Base-by-base conservation (phyloP, 306 rosid genomes). In the Arachis stenosperma region DNA sequence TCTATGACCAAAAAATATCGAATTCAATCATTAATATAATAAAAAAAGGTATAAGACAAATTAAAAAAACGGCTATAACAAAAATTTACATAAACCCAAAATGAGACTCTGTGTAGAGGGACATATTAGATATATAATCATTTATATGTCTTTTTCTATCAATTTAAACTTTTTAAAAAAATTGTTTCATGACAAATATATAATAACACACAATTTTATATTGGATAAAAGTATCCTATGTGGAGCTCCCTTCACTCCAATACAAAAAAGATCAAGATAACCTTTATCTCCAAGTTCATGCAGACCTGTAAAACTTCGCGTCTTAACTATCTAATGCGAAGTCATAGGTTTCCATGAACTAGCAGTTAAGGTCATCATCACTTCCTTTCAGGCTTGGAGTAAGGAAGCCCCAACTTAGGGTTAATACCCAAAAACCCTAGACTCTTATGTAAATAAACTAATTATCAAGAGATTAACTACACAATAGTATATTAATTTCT, bases 231-330 rank as follows among this genome's bases (percentile, higher is more conserved):
- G 51, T 17, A 8, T n/a, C 54, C 9, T 22, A 41, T 53, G 5
- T 17, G 46, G 75, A 83, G 84, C 88, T 83, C 88, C 88, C 88
- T 86, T 86, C 90, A 86, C 90, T 81, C 90, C 88, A 83, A 86
- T 75, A 56, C 84, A 72, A 75, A 84, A 85, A 86, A 40, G 77
- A 78, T 81, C 73, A 86, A 72, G 79, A 79, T 30, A 78, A 63
- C 67, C 76, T 72, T 33, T 79, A 81, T 84, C 90, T 84, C 93
- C 88, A 42, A 84, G 5, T 71, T 84, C 93, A 88, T 86, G 88
- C 87, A 83, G 57, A 88, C 90, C 89, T 72, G 30, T 80, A 69
- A 83, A 83, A 36, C 66, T 74, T 75, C 70, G 62, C 14, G 8
- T 43, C 39, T 63, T 15, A 61, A 37, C 6, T n/a, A 52, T 52